Conservation (phyloP, 2,329 filamentous ascomycete species). For the Fusarium acutatum region DNA sequence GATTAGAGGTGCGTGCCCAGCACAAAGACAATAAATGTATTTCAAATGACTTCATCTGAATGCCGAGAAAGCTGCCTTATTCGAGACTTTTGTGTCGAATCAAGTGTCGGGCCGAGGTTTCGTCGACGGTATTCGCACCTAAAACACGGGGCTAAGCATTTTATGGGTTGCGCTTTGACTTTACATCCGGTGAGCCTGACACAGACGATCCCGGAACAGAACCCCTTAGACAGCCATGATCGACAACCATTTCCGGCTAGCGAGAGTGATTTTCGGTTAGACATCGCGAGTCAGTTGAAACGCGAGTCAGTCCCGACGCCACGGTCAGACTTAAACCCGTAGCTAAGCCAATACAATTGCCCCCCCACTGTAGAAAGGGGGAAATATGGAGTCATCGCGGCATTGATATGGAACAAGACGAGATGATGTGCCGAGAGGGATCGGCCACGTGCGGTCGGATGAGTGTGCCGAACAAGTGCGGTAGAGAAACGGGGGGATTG, state of each 20-base stretch:
- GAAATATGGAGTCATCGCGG: not conserved
- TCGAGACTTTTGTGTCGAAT: no score
- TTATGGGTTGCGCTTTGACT: not conserved
- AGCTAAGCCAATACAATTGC: not conserved
- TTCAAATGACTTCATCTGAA: not conserved
- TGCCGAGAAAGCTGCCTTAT: not conserved
- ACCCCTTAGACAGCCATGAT: not conserved
- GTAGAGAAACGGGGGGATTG: not conserved
- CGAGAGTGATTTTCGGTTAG: not conserved
- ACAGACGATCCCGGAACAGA: not conserved
- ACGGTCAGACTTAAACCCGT: not conserved
- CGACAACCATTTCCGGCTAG: not conserved
- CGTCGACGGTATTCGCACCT: accelerated
- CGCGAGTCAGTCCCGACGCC: not conserved
- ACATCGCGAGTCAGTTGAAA: not conserved
- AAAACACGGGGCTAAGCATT: not conserved
- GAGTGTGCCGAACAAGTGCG: not conserved
- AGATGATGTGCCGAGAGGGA: not conserved
- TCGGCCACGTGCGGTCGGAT: not conserved
- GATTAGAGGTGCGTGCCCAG: no score
- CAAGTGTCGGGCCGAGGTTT: not conserved
- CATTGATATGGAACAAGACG: not conserved
- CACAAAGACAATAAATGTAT: not conserved
- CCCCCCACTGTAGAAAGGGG: not conserved
- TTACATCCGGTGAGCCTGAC: not conserved